Percentiles rank a stretch among this genome's conserved stretches.
These are phyloP conservation scores for Micromonas commoda DNA, from an alignment of 139 green algal genomes.

Conservation along the genomic window DNA sequence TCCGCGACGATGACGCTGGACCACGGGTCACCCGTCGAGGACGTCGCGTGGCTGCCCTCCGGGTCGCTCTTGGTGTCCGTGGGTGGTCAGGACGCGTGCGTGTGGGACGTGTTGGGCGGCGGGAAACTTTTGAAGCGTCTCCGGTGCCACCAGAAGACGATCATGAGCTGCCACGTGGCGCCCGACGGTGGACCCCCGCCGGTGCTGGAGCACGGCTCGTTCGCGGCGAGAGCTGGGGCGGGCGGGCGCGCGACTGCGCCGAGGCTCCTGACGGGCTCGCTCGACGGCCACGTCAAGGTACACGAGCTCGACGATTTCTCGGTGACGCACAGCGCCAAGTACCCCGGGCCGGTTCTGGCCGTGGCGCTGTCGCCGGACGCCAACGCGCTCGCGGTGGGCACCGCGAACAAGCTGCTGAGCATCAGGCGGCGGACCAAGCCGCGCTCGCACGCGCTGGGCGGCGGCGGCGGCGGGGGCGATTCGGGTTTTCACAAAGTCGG, in stretches of 20 bases:
- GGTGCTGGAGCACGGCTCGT: not conserved
- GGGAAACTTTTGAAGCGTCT: constrained; percentile 64
- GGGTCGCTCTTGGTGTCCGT: constrained; percentile 63
- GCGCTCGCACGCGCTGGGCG: not conserved
- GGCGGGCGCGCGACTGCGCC: constrained; percentile 42
- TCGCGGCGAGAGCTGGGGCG: not conserved
- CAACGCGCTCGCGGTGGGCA: constrained; percentile 73
- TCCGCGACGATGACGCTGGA: constrained; percentile 8
- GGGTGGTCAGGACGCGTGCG: constrained; percentile 62
- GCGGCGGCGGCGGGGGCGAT: not conserved
- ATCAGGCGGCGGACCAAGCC: constrained; percentile 36
- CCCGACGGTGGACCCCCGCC: constrained; percentile 43
- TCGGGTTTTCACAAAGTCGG: too few species aligned
- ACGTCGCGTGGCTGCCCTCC: constrained; percentile 61
- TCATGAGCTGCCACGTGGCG: constrained; percentile 63
- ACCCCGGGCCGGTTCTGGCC: constrained; percentile 65
- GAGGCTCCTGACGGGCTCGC: constrained; percentile 74
- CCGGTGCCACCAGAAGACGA: constrained; percentile 88
- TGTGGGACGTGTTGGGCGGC: constrained; percentile 76
- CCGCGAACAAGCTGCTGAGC: constrained; percentile 70
- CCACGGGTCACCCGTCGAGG: constrained; percentile 47
- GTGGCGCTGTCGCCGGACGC: constrained; percentile 64
- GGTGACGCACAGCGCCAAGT: constrained; percentile 61
- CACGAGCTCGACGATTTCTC: constrained; percentile 79
- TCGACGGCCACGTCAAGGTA: constrained; percentile 92